Base-by-base conservation (phyloP, 192 early-diverging fungal genomes). In the Phycomyces blakesleeanus region DNA sequence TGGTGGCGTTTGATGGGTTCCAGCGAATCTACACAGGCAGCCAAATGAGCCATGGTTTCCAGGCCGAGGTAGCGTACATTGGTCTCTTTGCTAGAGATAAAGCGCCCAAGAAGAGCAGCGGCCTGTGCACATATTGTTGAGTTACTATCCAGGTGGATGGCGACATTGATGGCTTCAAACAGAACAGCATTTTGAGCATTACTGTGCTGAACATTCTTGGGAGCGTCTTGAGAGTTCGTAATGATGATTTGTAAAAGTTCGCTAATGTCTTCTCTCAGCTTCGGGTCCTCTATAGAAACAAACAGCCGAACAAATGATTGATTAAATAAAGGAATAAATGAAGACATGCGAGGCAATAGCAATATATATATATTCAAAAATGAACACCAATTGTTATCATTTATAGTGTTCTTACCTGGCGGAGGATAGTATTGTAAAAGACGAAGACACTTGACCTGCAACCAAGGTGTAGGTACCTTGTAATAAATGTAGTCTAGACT, bases 141-240 rank as follows among this genome's bases (percentile, higher is more conserved):
- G 59, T 94, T 83, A 29, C 88, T 83, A 72, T 98, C 93, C 60
- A 98, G 62, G 62, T 97, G 95, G 56, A 99, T 95, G 0, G 91
- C 91, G 53, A 98, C 73, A 73, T 94, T 96, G 69, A 98, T 95
- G 22, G 96, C 93, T 79, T 99, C 97, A 66, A 99, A 98, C 27
- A 98, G 67, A 14, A 99, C 89, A 5, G 96, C 90, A 78, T 98
- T 97, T 80, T 96, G 93, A 5, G 97, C 96, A 70, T 99, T 98
- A 80, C 89, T 93, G 66, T 98, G 96, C 56, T 99, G 95, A 25
- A 93, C 88, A 67, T 99, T 97, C 64, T 96, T 95, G 27, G 93
- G 91, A 42, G 87, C 83, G 39, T 97, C 93, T 67, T 92, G 87
- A 11, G 94, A 89, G 52, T 85, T 84, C 69, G 89, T 84, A 25